Evolutionary conservation across 2,329 filamentous ascomycete genomes (phyloP).

Genomic region (Colletotrichum euphorbiae): DNA sequence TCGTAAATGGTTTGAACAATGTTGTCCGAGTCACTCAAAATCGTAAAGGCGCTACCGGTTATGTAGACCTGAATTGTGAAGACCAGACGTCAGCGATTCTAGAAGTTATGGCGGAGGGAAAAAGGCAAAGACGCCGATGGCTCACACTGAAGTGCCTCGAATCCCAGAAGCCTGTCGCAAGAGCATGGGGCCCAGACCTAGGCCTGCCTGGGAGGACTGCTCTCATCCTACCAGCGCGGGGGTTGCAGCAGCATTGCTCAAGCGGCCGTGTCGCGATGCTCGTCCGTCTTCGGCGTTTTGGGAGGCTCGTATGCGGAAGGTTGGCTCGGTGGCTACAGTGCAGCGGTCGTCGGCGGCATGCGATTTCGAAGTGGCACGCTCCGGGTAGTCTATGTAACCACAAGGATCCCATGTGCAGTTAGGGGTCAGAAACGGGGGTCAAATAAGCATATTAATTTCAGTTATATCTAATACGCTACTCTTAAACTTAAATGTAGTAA

Average conservation of each 20-base stretch:
- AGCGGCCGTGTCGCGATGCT: background rate
- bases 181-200: conserved; percentile 80
- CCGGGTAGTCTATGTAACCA: too few species aligned
- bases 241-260: conserved; percentile 30
- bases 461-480: too few species aligned
- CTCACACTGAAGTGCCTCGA: conserved; percentile 78
- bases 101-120: conserved; percentile 8
- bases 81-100: conserved; percentile 26
- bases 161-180: conserved; percentile 80
- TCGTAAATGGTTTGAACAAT: conserved; percentile 93
- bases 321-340: too few species aligned
- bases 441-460: too few species aligned
- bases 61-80: conserved; percentile 77
- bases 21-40: conserved; percentile 79
- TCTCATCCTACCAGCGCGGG: conserved; percentile 70
- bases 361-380: too few species aligned
- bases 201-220: conserved; percentile 84
- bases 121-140: conserved; percentile 20
- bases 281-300: background rate
- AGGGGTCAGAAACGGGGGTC: too few species aligned
- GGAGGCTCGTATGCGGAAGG: background rate
- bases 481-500: too few species aligned
- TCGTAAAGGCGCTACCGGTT: conserved; percentile 86
- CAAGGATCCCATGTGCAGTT: too few species aligned
- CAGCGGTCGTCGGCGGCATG: too few species aligned